phyloP scores from a whole-genome alignment of 805 yeast species.

The Candida silvatica region DNA sequence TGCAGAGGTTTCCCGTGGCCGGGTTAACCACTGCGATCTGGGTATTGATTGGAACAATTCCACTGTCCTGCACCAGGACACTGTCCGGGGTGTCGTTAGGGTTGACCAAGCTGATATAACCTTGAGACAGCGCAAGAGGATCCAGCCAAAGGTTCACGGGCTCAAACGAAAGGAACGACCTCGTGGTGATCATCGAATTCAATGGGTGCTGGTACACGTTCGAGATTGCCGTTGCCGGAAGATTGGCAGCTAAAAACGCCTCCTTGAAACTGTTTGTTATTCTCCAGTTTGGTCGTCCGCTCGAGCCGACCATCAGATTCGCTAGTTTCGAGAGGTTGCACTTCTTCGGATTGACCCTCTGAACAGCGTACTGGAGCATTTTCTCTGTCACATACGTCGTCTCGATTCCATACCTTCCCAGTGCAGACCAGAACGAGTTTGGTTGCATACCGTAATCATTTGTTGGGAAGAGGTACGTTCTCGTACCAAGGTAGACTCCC shows the following conservation, averaged over 20 bases:
- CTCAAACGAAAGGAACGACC: conserved; percentile 83
- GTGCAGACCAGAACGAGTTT: conserved; percentile 53
- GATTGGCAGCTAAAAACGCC: conserved; percentile 53
- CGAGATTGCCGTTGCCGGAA: conserved; percentile 63
- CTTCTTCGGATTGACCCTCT: conserved; percentile 36
- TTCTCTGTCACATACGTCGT: conserved; percentile 81
- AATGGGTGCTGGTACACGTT: conserved; percentile 70
- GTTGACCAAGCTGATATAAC: conserved; percentile 71
- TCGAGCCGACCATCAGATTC: conserved; percentile 75
- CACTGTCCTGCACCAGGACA: conserved; percentile 82
- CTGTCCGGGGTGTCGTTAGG: conserved; percentile 64
- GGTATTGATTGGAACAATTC: conserved; percentile 92
- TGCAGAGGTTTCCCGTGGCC: conserved; percentile 72
- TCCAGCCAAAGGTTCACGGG: conserved; percentile 85
- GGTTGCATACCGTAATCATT: conserved; percentile 73
- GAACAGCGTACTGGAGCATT: conserved; percentile 62
- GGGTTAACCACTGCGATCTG: conserved; percentile 94
- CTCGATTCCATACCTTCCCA: conserved; percentile 72
- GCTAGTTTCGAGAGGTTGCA: conserved; percentile 55
- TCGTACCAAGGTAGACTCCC: conserved; percentile 81
- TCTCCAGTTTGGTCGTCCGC: conserved; percentile 59
- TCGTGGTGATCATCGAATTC: conserved; percentile 75
- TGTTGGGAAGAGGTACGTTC: conserved; percentile 76
- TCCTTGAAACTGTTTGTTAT: conserved; percentile 49
- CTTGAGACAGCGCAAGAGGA: conserved; percentile 83